phyloP scores from a whole-genome alignment of 257 asterid genomes.

The Solanum etuberosum region DNA sequence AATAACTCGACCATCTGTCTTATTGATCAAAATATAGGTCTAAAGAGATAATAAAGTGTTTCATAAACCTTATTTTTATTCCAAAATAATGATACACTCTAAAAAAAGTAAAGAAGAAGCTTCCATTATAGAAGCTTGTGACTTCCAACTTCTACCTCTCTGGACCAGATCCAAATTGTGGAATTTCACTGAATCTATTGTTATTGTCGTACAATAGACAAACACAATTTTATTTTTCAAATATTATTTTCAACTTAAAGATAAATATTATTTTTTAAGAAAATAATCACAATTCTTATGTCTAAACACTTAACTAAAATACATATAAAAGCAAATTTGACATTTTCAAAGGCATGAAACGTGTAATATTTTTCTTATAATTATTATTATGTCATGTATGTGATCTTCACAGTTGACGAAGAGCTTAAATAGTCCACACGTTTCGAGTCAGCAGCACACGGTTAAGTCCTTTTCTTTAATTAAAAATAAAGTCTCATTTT shows the following conservation, averaged over 20 bases:
- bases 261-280: no score
- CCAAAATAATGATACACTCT: no score
- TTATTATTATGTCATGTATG: neutral
- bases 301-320: neutral
- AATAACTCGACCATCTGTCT: no score
- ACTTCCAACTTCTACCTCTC: no score
- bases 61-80: no score
- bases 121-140: no score
- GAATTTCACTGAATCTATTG: accelerated
- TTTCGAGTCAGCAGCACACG: neutral
- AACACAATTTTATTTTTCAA: neutral
- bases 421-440: neutral
- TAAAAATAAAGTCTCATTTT: neutral
- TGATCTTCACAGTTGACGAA: neutral
- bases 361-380: neutral
- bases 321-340: no score
- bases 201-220: neutral
- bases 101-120: no score
- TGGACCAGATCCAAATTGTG: no score
- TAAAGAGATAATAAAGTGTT: no score
- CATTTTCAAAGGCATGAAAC: neutral
- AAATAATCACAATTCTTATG: neutral
- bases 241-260: neutral
- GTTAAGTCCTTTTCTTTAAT: neutral
- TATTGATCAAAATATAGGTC: no score